Evolutionary conservation across 225 moss, liverwort and hornwort species (phyloP).

Genomic region (Lunularia cruciata): DNA sequence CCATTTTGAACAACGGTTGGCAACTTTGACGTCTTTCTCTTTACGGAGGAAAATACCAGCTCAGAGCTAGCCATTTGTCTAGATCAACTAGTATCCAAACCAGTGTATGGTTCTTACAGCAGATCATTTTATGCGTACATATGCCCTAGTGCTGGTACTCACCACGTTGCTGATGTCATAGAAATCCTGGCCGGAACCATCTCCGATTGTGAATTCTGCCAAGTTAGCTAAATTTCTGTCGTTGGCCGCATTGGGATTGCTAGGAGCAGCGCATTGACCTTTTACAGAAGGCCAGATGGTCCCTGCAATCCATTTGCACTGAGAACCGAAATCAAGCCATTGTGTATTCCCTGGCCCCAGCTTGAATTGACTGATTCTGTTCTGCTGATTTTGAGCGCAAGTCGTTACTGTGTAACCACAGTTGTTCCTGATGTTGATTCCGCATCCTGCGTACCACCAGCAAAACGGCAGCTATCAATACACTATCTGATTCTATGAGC

Average conservation of each 20-base stretch:
- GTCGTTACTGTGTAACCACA: constrained; percentile 21
- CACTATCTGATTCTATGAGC: neutral
- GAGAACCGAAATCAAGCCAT: constrained; percentile 15
- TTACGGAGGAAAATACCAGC: too few species aligned
- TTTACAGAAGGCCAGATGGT: constrained; percentile 21
- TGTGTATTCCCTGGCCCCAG: constrained; percentile 4
- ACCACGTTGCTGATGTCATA: constrained; percentile 31
- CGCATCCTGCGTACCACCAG: constrained; percentile 23
- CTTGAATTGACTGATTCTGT: neutral
- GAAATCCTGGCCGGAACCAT: neutral
- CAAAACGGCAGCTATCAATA: neutral
- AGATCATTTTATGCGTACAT: too few species aligned
- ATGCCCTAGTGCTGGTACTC: neutral
- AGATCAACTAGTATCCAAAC: too few species aligned
- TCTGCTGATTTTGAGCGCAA: constrained; percentile 16
- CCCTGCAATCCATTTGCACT: constrained; percentile 20
- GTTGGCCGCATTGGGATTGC: neutral
- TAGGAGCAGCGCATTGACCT: constrained; percentile 5
- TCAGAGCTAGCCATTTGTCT: too few species aligned
- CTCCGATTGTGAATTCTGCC: constrained; percentile 30
- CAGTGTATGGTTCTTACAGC: too few species aligned
- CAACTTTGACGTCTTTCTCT: too few species aligned
- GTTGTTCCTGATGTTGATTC: constrained; percentile 21
- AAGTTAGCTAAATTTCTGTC: constrained; percentile 28
- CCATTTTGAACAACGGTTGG: too few species aligned